A percentile compares a stretch with the other conserved stretches of the same genome.
Evolutionary conservation across 1,139 yeast species (phyloP).

Genomic region (Suhomyces bokatorum): DNA sequence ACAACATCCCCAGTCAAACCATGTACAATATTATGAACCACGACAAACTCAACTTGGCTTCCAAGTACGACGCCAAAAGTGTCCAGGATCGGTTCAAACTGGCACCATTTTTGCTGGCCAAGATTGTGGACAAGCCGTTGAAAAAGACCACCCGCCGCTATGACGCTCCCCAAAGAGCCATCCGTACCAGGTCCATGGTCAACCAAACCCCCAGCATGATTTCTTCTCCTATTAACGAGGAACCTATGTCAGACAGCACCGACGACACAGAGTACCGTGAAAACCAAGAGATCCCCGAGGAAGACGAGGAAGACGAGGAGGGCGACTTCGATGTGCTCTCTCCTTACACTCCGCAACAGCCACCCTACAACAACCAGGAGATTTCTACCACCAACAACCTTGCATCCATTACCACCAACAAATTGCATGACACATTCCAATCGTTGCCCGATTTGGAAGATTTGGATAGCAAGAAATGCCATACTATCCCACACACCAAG

Average conservation of each 20-base stretch:
- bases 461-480: conserved; percentile 46
- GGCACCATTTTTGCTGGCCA: conserved; percentile 49
- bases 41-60: conserved; percentile 41
- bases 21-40: conserved; percentile 46
- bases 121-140: conserved; percentile 39
- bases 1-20: conserved; percentile 41
- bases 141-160: conserved; percentile 33
- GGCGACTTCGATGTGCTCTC: conserved; percentile 27
- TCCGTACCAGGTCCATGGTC: conserved; percentile 46
- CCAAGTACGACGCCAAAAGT: conserved; percentile 43
- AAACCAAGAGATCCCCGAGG: conserved; percentile 14
- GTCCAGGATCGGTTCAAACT: conserved; percentile 49
- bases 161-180: conserved; percentile 39
- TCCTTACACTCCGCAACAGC: conserved; percentile 46
- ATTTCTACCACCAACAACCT: not conserved
- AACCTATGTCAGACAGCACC: conserved; percentile 32
- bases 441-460: conserved; percentile 49
- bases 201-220: conserved; percentile 30
- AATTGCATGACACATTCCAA: conserved; percentile 28
- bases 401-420: conserved; percentile 13
- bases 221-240: conserved; percentile 46
- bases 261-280: conserved; percentile 39
- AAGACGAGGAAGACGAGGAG: conserved; percentile 18
- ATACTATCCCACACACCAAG: conserved; percentile 42
- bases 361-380: conserved; percentile 27